These are phyloP conservation scores for Mycena alexandri DNA, from an alignment of 768 basidiomycete species.

Conservation along the genomic window DNA sequence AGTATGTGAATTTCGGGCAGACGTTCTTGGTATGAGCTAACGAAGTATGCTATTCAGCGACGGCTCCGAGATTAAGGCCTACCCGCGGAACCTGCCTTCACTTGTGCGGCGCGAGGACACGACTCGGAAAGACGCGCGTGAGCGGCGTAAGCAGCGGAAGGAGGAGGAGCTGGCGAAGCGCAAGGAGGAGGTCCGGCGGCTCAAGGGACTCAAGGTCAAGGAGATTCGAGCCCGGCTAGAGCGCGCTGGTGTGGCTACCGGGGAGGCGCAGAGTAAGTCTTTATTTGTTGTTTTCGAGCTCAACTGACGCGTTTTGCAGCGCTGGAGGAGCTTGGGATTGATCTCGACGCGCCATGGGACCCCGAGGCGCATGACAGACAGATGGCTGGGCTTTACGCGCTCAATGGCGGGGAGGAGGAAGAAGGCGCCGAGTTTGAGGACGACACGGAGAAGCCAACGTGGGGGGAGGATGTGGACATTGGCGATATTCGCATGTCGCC, in stretches of 20 bases:
- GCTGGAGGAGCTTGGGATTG: conserved; percentile 67
- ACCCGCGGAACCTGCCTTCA: conserved; percentile 80
- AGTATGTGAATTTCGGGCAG: conserved; percentile 62
- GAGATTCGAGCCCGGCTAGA: conserved; percentile 85
- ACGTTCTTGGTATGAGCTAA: not conserved
- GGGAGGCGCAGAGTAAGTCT: conserved; percentile 51
- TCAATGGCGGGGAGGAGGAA: conserved; percentile 52
- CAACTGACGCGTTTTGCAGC: conserved; percentile 52
- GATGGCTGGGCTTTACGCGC: conserved; percentile 81
- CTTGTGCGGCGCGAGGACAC: conserved; percentile 80
- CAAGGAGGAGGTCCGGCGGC: conserved; percentile 83
- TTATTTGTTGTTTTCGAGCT: not conserved
- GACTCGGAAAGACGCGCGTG: conserved; percentile 86
- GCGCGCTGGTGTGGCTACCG: conserved; percentile 69
- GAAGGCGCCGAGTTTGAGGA: conserved; percentile 47
- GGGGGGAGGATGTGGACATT: conserved; percentile 93
- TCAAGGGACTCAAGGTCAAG: conserved; percentile 88
- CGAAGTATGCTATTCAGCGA: conserved; percentile 56
- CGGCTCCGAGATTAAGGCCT: conserved; percentile 73
- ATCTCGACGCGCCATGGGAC: conserved; percentile 95
- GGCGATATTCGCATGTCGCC: conserved; percentile 66
- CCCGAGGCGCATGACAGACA: conserved; percentile 85
- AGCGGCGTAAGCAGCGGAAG: conserved; percentile 81
- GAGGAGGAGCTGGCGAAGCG: conserved; percentile 80
- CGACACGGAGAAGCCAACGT: conserved; percentile 79